phyloP scores from a whole-genome alignment of 768 basidiomycete genomes.

The Boletus sp. region DNA sequence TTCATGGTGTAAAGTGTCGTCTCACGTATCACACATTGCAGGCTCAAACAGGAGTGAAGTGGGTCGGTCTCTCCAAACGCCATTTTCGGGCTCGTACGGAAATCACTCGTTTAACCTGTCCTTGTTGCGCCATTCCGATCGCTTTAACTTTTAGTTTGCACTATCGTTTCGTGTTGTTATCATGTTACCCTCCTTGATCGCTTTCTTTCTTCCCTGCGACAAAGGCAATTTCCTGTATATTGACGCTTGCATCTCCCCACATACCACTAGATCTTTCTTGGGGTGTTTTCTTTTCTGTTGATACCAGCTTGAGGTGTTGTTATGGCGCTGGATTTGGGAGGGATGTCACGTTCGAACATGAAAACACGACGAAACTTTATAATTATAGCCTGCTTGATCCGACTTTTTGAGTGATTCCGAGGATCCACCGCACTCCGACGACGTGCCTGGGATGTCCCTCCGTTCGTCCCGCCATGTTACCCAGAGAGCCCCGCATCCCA shows the following conservation, averaged over 20 bases:
- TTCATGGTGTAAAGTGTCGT: background rate
- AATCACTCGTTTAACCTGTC: constrained; percentile 16
- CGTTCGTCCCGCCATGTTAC: constrained; percentile 12
- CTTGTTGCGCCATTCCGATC: constrained; percentile 5
- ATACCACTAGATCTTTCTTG: constrained; percentile 13
- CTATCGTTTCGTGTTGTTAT: constrained; percentile 15
- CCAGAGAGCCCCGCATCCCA: constrained; percentile 4
- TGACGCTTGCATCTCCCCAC: constrained; percentile 1
- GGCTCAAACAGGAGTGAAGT: constrained; percentile 36
- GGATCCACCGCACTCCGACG: background rate
- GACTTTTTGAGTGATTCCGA: background rate
- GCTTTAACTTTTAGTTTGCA: constrained; percentile 9
- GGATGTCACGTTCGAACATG: background rate
- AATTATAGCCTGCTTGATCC: background rate
- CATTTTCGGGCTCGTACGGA: background rate
- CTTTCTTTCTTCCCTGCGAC: constrained; percentile 10
- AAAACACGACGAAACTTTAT: constrained; percentile 1
- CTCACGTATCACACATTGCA: constrained; percentile 12
- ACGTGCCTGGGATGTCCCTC: background rate
- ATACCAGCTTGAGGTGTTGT: constrained; percentile 9
- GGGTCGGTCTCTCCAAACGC: background rate
- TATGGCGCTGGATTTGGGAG: constrained; percentile 3
- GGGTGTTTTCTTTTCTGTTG: constrained; percentile 2
- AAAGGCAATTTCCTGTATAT: constrained; percentile 18
- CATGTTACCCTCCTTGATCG: constrained; percentile 14